These are phyloP conservation scores for Saxophila tyrrhenica DNA, from an alignment of 495 filamentous ascomycete species.

Conservation along the genomic window DNA sequence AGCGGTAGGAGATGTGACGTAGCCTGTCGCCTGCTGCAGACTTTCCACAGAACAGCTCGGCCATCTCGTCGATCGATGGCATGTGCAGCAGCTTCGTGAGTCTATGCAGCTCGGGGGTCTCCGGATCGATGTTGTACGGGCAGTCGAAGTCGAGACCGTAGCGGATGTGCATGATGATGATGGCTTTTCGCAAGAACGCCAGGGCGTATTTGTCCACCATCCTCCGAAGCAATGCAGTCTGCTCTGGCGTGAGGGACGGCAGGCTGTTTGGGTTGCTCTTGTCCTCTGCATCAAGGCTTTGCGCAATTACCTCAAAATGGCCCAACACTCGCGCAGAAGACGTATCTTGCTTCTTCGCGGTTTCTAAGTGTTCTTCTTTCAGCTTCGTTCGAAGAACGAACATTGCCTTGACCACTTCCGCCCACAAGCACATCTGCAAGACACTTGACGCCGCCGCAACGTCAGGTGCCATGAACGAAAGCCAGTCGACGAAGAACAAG, in stretches of 20 bases:
- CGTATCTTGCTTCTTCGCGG: neutral
- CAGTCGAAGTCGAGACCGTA: conserved; percentile 80
- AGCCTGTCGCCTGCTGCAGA: conserved; percentile 24
- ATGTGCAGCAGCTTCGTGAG: conserved; percentile 63
- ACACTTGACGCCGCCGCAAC: conserved; percentile 72
- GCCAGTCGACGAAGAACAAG: conserved; percentile 66
- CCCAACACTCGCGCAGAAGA: too few species aligned
- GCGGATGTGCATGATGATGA: conserved; percentile 73
- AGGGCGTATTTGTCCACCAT: conserved; percentile 69
- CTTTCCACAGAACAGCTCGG: conserved; percentile 34
- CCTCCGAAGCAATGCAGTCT: conserved; percentile 37
- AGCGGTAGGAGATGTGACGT: conserved; percentile 55
- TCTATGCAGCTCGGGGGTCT: conserved; percentile 68
- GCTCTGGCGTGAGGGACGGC: neutral
- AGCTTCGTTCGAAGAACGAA: conserved; percentile 28
- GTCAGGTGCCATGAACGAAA: conserved; percentile 52
- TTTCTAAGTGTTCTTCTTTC: neutral
- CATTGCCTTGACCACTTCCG: conserved; percentile 75
- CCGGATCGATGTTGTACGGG: conserved; percentile 49
- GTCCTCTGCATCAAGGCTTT: conserved; percentile 6
- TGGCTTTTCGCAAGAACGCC: conserved; percentile 77
- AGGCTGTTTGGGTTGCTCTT: conserved; percentile 1
- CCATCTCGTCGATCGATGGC: conserved; percentile 69
- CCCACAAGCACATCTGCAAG: conserved; percentile 79
- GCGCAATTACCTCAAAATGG: conserved; percentile 9